Evolutionary conservation across 306 rosid species (phyloP), one percentile per base, ranked within the genome.

Genomic region (Prunus mira): DNA sequence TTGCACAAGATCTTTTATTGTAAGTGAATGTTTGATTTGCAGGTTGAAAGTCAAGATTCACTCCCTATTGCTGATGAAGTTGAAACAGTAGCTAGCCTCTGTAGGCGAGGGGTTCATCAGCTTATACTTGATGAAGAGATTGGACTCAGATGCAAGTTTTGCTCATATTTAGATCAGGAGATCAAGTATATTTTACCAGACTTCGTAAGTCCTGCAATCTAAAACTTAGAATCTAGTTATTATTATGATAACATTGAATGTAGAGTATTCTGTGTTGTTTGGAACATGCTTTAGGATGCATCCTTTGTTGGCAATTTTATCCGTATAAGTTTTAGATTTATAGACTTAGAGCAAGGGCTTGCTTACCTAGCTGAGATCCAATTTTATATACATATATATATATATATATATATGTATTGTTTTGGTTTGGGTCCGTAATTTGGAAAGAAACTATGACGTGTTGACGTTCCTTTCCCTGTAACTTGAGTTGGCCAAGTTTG

Each of bases 111-210:
- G 71, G 67, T 57, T 58, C 97, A 91, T 73, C 28, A 68, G 12
- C 71, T 76, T 63, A 24, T 68, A 54, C 82, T 84, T 60, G 84
- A 89, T 51, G 95, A 89, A 28, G 78, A 91, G 76, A 81, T 86
- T 57, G 97, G 97, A 51, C 27, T 72, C 30, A 9, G 12, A 27
- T 91, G 97, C 76, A 45, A 1, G 45, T 46, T 50, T 78, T 91
- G 97, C 77, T 19, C 34, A 6, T 78, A 66, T 17, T 70, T 91
- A 2, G 30, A 65, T 32, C 27, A 12, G 79, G 91, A 89, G 70
- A 89, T 85, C 73, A 83, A 73, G 73, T 19, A 89, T 55, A 64
- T 73, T 47, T 15, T 76, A 38, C 88, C 91, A 65, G 75, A 83
- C 15, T 83, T 89, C 79, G 97, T 89, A 83, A 83, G 97, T 86